phyloP scores from a whole-genome alignment of 2,329 filamentous ascomycete genomes.

The Helicocarpus griseus region DNA sequence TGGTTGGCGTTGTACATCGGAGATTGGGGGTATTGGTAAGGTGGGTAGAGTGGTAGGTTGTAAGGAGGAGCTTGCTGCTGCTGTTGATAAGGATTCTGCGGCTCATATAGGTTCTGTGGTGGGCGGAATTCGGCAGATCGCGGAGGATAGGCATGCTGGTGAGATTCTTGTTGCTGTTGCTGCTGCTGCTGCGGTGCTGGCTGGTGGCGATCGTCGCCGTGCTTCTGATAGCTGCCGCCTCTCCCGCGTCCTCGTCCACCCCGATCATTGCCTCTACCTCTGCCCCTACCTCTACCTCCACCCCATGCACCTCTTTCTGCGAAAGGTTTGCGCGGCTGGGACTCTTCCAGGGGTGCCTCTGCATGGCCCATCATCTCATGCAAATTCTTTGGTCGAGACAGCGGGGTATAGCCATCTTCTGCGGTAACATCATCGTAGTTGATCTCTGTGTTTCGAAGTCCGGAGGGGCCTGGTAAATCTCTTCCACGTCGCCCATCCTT shows the following conservation, averaged over 20 bases:
- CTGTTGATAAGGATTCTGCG: constrained; percentile 19
- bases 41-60: constrained; percentile 11
- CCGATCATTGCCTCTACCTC: constrained; percentile 22
- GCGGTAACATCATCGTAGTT: constrained; percentile 56
- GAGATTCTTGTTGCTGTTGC: background rate
- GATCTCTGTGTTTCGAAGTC: constrained; percentile 37
- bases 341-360: constrained; percentile 27
- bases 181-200: background rate
- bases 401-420: constrained; percentile 54
- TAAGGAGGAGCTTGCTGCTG: constrained; percentile 10
- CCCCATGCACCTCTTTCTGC: constrained; percentile 31
- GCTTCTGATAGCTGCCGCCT: constrained; percentile 21
- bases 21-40: constrained; percentile 17
- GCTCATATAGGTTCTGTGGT: constrained; percentile 13
- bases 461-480: constrained; percentile 28
- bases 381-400: constrained; percentile 58
- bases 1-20: constrained; percentile 14
- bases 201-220: background rate
- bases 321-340: constrained; percentile 11
- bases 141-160: background rate
- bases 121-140: background rate
- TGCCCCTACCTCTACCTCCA: constrained; percentile 41
- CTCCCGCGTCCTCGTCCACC: constrained; percentile 18
- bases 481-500: constrained; percentile 30
- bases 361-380: constrained; percentile 38